phyloP scores from a whole-genome alignment of 768 basidiomycete genomes.

The Boletus vermiculosoides region DNA sequence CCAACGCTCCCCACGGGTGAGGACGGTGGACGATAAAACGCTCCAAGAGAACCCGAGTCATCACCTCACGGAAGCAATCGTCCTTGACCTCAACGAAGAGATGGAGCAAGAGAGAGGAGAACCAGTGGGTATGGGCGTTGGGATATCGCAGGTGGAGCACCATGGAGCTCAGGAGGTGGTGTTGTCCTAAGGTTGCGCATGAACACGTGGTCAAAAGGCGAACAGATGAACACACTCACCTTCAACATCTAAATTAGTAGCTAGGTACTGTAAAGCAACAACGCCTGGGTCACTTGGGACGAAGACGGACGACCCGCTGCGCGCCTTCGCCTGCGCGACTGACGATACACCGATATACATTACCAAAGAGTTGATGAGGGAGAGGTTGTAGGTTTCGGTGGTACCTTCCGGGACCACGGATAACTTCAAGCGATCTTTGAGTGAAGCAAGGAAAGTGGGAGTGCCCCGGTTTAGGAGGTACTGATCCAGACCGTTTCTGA shows the following conservation, averaged over 20 bases:
- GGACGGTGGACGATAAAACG: constrained; percentile 92
- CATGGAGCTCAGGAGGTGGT: constrained; percentile 90
- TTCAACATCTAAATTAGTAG: constrained; percentile 84
- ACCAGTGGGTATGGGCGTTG: constrained; percentile 98
- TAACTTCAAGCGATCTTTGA: constrained; percentile 73
- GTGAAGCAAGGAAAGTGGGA: constrained; percentile 67
- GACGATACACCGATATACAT: constrained; percentile 96
- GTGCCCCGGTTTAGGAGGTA: constrained; percentile 76
- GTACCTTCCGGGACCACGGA: constrained; percentile 45
- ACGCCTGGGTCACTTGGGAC: constrained; percentile 82
- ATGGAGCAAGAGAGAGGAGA: constrained; percentile 85
- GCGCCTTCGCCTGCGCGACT: constrained; percentile 83
- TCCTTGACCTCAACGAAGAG: constrained; percentile 80
- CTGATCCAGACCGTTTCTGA: constrained; percentile 79
- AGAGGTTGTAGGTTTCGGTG: constrained; percentile 74
- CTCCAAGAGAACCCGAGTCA: constrained; percentile 89
- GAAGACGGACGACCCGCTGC: constrained; percentile 80
- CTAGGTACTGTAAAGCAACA: constrained; percentile 78
- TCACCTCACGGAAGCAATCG: constrained; percentile 75
- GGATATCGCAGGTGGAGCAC: constrained; percentile 96
- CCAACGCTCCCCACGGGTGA: constrained; percentile 93
- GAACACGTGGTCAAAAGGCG: neutral
- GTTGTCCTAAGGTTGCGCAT: constrained; percentile 65
- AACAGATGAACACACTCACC: constrained; percentile 47
- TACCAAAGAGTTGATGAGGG: constrained; percentile 90